A percentile compares a stretch with the other conserved stretches of the same genome.
Conservation (phyloP, 805 yeast genomes). For the Cyberlindnera saturnus region DNA sequence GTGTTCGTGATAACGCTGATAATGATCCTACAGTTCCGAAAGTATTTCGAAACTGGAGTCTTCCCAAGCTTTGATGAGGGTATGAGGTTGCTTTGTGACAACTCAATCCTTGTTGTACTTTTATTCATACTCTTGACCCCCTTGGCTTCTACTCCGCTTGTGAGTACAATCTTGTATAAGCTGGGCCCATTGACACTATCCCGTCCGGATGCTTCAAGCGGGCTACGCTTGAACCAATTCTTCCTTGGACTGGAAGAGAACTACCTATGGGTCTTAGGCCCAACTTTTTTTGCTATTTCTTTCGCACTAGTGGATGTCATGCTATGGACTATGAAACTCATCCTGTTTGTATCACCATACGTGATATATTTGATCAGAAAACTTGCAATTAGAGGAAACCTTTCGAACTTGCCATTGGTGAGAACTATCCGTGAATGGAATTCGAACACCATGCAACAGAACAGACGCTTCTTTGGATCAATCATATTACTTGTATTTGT, state of each 20-base stretch:
- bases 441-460: constrained; percentile 5
- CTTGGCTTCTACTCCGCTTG: constrained; percentile 26
- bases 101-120: constrained; percentile 22
- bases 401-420: background rate
- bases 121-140: constrained; percentile 34
- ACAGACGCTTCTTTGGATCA: constrained; percentile 13
- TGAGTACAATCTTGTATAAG: constrained; percentile 34
- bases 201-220: constrained; percentile 37
- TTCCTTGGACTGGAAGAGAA: constrained; percentile 63
- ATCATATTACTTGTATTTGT: constrained; percentile 38
- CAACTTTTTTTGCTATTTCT: constrained; percentile 44
- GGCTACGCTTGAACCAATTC: constrained; percentile 46
- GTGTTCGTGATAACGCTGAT: constrained; percentile 49
- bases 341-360: constrained; percentile 2
- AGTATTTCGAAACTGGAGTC: constrained; percentile 31
- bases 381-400: background rate
- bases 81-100: constrained; percentile 30
- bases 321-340: constrained; percentile 15
- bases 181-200: constrained; percentile 52
- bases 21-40: constrained; percentile 47
- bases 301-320: constrained; percentile 36
- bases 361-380: background rate
- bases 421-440: background rate
- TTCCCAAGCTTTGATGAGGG: constrained; percentile 44
- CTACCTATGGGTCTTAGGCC: constrained; percentile 51